Evolutionary conservation across 2,329 filamentous ascomycete genomes (phyloP), one percentile per base, ranked within the genome.

Genomic region (Fusarium keratoplasticum): DNA sequence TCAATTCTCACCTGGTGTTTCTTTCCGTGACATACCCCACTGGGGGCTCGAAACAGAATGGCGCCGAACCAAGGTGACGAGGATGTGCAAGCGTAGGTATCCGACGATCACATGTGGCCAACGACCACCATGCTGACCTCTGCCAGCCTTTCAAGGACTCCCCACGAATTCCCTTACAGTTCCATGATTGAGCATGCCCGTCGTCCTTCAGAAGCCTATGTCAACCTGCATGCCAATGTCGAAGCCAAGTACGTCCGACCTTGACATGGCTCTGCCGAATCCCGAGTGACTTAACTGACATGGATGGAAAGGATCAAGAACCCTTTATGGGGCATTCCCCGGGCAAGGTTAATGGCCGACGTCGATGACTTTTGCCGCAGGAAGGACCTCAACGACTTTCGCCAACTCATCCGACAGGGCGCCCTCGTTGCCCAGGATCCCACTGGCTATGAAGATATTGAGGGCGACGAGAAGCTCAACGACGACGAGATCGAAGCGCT

Each of bases 351-450:
- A 9, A 81, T 91, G 64, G 78, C 80, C 40, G 84, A 90, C 61
- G 91, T 91, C 35, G 86, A 90, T 61, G 84, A 85, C n/a, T 94
- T 93, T 77, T 92, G 91, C 42, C 83, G 84, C 16, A 83, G 87
- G 47, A 89, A 92, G 74, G 86, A 86, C 27, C 85, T 95, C 29
- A 81, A 84, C 3, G 88, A 92, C 63, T 87, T 92, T 73, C 82
- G 90, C 4, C 82, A 84, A 5, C 79, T 92, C 18, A 86, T 95
- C 61, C 86, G 88, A 61, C 92, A 92, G 76, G 94, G 93, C 36
- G 94, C 93, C 5, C 86, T 96, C 13, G 88, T 95, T 20, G 94
- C 94, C 4, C 92, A 94, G 80, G 90, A 92, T 74, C 93, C 93
- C 0, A 83, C 84, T 10, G 85, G 86, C 33, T 93, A 85, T 79